Base-by-base conservation (phyloP, 371 early-diverging fungal genomes). In the Dichotomocladium elegans region DNA sequence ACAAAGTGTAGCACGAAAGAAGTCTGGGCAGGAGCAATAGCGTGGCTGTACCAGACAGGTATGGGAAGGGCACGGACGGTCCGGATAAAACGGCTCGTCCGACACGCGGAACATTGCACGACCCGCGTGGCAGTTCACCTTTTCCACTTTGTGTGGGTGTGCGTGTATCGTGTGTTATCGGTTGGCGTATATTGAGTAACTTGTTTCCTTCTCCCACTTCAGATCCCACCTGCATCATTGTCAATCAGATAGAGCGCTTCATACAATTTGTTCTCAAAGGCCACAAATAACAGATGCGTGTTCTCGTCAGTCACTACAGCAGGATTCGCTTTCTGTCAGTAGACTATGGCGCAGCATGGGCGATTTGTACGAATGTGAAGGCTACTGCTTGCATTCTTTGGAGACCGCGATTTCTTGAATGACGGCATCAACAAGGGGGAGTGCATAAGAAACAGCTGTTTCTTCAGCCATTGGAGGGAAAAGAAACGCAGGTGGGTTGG, bases 161-260 rank as follows among this genome's bases (percentile, higher is more conserved):
- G n/a, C n/a, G n/a, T n/a, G n/a, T n/a, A n/a, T n/a, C n/a, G n/a
- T n/a, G n/a, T n/a, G n/a, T n/a, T n/a, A n/a, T n/a, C n/a, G n/a
- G n/a, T n/a, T n/a, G n/a, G n/a, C n/a, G 24, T 21, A 40, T 21
- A 57, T 12, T 35, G 51, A 34, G 30, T 34, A 24, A 21, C 50
- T 25, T 21, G 29, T 10, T 40, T 19, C 19, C 14, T 15, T 40
- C 28, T 11, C 27, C 22, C 15, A 11, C 5, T 10, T 0, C 10
- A 2, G 0, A 12, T 1, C 41, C 47, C 54, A 62, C 66, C 66
- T 50, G 59, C 53, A 19, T 58, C 52, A 29, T 35, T 50, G 17
- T 66, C 66, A 17, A 51, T 22, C 27, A 66, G 46, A 40, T 66
- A 56, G 6, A 66, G 40, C 0, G 66, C 55, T 26, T 66, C 66